A percentile compares a stretch with the other conserved stretches of the same genome.
phyloP scores from a whole-genome alignment of 73 alveolate species.

The Paramecium octaurelia region DNA sequence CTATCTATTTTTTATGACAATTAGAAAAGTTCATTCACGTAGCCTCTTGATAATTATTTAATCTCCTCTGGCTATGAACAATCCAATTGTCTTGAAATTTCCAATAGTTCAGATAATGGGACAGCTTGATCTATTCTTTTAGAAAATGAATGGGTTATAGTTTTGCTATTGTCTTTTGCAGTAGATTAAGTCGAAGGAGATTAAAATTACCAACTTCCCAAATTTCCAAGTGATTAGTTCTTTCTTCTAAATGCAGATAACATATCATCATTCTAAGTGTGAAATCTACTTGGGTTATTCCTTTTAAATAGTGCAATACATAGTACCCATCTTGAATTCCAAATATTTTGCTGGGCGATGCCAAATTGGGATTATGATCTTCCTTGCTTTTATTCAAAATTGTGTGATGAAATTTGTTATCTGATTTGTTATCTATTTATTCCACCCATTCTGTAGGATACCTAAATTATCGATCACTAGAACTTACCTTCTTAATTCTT shows the following conservation, averaged over 20 bases:
- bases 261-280: neutral
- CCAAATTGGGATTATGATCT: neutral
- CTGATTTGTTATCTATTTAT: neutral
- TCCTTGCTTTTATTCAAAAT: neutral
- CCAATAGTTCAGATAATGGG: neutral
- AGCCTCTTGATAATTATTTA: conserved; percentile 25
- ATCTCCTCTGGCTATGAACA: neutral
- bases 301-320: neutral
- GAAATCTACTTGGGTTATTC: neutral
- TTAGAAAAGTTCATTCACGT: neutral
- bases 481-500: conserved; percentile 11
- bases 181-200: neutral
- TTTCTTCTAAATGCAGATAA: neutral
- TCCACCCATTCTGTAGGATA: conserved; percentile 14
- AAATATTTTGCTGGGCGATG: conserved; percentile 16
- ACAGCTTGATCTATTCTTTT: neutral
- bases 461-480: neutral
- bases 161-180: neutral
- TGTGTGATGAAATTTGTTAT: neutral
- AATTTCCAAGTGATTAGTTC: conserved; percentile 25
- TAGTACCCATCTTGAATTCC: neutral
- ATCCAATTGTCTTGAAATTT: conserved; percentile 4
- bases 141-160: neutral
- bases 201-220: conserved; percentile 2
- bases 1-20: neutral